Evolutionary conservation across 306 rosid species (phyloP), one percentile per base, ranked within the genome.

Genomic region (Benincasa hispida): DNA sequence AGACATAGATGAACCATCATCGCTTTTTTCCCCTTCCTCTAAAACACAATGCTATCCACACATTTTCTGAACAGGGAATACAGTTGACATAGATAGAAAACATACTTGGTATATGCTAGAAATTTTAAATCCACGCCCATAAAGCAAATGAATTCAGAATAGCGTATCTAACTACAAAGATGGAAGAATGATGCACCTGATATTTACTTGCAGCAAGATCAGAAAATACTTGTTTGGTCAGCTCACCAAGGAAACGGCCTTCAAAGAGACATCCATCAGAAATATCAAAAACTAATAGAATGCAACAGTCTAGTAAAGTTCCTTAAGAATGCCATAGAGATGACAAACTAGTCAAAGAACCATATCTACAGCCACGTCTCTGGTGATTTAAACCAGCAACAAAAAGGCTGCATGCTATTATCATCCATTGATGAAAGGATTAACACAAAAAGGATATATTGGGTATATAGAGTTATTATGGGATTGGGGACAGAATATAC

Each of bases 231-330:
- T 94, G 95, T 79, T 87, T 89, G 78, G 97, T 91, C 88, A 91
- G 82, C 91, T 94, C 98, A 32, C 87, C 98, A 76, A 94, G 95
- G 84, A 94, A 94, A 81, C 97, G 97, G 11, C 98, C 98, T 94
- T 42, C 60, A 67, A 74, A 78, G 61, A 76, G 37, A 77, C n/a
- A 53, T 1, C 15, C 24, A 75, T 57, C 50, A 54, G 22, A 45
- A 72, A 72, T 1, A 72, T 6, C 5, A 41, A 45, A 69, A 69
- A 41, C 22, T 27, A 28, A 50, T 19, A 5, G 10, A 72, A 50
- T 50, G 18, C 30, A 72, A 18, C 34, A 50, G 42, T 30, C 6
- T 28, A 27, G 24, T 18, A 72, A 75, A 55, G 32, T 55, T n/a
- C 15, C 78, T 75, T 34, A 22, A 55, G 15, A 10, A 75, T 55